phyloP scores from a whole-genome alignment of 1,284 basidiomycete genomes.

The Termitomyces sp. region DNA sequence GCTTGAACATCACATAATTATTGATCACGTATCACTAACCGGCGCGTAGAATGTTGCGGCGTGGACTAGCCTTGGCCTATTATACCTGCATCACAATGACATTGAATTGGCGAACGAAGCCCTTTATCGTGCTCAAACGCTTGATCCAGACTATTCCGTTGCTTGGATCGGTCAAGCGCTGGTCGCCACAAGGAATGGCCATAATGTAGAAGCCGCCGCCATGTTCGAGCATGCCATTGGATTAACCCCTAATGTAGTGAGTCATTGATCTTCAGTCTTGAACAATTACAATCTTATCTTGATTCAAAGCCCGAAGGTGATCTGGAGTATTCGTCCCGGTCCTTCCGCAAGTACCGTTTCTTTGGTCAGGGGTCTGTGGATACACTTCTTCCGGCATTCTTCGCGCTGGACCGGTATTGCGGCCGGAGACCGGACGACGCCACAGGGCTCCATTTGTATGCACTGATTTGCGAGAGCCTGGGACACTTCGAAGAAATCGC shows the following conservation, averaged over 20 bases:
- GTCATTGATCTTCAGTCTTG: constrained; percentile 24
- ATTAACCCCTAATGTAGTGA: constrained; percentile 65
- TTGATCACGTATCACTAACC: constrained; percentile 9
- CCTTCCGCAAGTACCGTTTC: constrained; percentile 47
- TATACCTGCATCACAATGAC: constrained; percentile 85
- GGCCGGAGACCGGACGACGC: constrained; percentile 66
- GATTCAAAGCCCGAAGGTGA: constrained; percentile 72
- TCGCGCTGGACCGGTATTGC: constrained; percentile 76
- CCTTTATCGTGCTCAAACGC: constrained; percentile 82
- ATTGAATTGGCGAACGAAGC: constrained; percentile 82
- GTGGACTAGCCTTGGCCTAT: constrained; percentile 89
- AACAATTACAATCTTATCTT: constrained; percentile 5
- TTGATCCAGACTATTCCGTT: constrained; percentile 85
- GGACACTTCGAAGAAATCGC: constrained; percentile 68
- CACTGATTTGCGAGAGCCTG: constrained; percentile 81
- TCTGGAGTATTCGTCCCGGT: constrained; percentile 68
- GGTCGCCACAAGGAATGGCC: constrained; percentile 67
- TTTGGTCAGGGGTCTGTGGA: constrained; percentile 30
- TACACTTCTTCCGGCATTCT: constrained; percentile 69
- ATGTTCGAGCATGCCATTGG: constrained; percentile 81
- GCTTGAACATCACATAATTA: constrained; percentile 17
- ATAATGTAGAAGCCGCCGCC: constrained; percentile 58
- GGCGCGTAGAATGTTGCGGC: constrained; percentile 58
- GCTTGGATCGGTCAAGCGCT: constrained; percentile 96
- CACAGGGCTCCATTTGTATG: constrained; percentile 80